phyloP scores from a whole-genome alignment of 345 rosid genomes.

The Arabidopsis arenosa region DNA sequence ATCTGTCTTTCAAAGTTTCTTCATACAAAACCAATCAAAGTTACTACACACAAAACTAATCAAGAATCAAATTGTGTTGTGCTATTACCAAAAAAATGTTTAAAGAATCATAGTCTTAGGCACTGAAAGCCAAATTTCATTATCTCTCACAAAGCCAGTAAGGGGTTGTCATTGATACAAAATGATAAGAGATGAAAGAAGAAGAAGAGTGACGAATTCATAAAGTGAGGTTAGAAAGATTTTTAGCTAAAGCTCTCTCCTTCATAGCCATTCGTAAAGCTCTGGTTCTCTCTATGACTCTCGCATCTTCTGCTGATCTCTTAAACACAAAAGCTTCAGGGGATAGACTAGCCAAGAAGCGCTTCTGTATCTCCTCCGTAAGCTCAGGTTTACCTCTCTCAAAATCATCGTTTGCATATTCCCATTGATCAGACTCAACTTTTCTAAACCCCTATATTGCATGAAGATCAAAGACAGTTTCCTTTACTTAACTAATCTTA shows the following conservation, averaged over 20 bases:
- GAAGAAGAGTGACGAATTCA: background rate
- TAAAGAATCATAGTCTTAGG: no score
- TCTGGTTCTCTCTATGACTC: background rate
- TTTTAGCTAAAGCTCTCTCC: background rate
- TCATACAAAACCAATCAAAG: no score
- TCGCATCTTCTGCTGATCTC: background rate
- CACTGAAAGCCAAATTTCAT: no score
- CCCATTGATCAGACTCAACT: background rate
- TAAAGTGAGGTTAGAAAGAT: background rate
- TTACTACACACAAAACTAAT: no score
- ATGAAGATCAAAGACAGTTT: background rate
- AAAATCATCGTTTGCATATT: background rate
- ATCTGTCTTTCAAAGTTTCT: no score
- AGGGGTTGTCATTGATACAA: no score
- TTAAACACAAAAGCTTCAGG: background rate
- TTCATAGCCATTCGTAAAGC: background rate
- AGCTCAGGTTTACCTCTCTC: conserved; percentile 20
- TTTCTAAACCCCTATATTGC: background rate
- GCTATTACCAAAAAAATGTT: no score
- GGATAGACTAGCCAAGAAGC: background rate
- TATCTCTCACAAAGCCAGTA: no score
- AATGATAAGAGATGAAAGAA: no score
- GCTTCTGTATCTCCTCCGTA: background rate
- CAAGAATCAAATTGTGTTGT: no score
- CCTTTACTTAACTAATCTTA: background rate